Percentiles rank a stretch among this genome's conserved stretches.
Conservation (phyloP, 2,329 filamentous ascomycete genomes). For the Ceratocystis variospora region DNA sequence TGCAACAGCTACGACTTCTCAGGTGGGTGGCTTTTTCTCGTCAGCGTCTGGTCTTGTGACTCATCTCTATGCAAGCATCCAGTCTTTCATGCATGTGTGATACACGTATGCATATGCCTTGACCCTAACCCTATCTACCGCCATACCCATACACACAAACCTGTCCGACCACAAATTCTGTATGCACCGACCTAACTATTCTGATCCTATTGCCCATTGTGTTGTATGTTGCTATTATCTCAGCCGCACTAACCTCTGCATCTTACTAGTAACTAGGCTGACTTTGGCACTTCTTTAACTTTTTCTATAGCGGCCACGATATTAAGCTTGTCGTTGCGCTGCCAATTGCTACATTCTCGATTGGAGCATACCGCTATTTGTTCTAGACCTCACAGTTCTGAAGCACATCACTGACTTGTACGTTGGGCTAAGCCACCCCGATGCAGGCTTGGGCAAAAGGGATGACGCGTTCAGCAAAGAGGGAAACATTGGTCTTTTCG, state of each 20-base stretch:
- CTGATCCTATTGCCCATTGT: conserved; percentile 1
- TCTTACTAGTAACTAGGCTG: no score
- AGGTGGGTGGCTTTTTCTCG: no score
- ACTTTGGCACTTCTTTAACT: no score
- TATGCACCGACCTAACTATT: background rate
- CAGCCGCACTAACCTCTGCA: no score
- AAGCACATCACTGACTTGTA: background rate
- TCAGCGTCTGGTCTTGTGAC: background rate
- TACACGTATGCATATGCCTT: background rate
- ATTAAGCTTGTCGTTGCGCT: no score
- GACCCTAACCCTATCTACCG: background rate
- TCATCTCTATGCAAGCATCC: background rate
- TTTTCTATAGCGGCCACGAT: no score
- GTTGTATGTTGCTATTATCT: background rate
- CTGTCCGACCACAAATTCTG: background rate
- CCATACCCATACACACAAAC: background rate
- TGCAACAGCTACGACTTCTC: background rate
- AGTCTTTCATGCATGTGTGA: background rate
- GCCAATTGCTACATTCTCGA: background rate
- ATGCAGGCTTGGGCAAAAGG: background rate
- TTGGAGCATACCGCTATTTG: background rate
- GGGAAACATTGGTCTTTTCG: background rate
- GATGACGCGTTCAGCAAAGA: background rate
- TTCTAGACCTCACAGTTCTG: background rate
- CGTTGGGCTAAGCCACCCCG: background rate